Evolutionary conservation across 1,284 basidiomycete species (phyloP).

Genomic region (Erythrobasidium hasegawianum): DNA sequence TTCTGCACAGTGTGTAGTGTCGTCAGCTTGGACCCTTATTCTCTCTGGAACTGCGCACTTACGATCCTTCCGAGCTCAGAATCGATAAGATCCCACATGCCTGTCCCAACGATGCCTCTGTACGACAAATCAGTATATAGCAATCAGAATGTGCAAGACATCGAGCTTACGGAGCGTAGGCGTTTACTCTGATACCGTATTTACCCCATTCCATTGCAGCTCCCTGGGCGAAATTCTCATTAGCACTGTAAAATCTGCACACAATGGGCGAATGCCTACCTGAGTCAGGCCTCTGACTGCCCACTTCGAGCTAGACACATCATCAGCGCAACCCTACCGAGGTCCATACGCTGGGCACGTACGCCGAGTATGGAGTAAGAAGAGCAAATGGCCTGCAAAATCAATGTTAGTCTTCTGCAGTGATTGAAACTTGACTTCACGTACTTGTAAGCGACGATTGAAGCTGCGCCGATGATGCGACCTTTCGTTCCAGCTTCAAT

Average conservation of each 20-base stretch:
- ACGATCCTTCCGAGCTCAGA: constrained; percentile 27
- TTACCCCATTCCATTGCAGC: constrained; percentile 35
- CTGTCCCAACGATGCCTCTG: constrained; percentile 32
- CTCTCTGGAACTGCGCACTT: background rate
- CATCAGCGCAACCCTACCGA: too few relatives aligned
- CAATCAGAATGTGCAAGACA: background rate
- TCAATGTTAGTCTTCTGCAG: too few relatives aligned
- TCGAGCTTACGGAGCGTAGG: constrained; percentile 26
- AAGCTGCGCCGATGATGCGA: constrained; percentile 22
- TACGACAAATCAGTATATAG: background rate
- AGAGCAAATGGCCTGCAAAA: constrained; percentile 13
- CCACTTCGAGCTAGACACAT: constrained; percentile 13
- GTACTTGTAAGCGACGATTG: constrained; percentile 35
- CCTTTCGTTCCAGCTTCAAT: constrained; percentile 22
- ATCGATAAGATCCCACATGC: constrained; percentile 34
- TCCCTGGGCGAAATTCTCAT: constrained; percentile 1
- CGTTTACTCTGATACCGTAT: constrained; percentile 28
- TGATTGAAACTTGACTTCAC: too few relatives aligned
- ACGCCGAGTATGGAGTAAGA: constrained; percentile 29
- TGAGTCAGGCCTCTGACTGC: constrained; percentile 34
- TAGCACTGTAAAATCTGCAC: background rate
- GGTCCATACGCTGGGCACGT: too few relatives aligned
- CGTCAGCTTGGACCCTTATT: background rate
- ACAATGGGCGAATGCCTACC: too few relatives aligned
- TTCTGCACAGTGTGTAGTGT: constrained; percentile 5